These are phyloP conservation scores for Serendipita sp. DNA, from an alignment of 768 basidiomycete genomes.

Conservation along the genomic window DNA sequence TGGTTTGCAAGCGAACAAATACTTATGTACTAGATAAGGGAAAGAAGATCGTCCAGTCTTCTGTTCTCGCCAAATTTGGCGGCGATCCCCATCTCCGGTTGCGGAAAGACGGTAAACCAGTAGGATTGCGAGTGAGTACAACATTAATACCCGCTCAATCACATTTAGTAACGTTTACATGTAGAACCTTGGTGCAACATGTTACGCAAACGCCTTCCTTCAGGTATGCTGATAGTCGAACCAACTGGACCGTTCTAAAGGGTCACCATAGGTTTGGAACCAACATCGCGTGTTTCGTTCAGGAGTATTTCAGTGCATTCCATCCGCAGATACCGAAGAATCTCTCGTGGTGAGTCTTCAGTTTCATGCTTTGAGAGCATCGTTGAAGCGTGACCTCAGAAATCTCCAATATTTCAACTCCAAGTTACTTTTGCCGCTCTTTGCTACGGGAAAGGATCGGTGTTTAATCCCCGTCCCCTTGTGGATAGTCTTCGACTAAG, in stretches of 20 bases:
- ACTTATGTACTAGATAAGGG: slow-evolving; percentile 28
- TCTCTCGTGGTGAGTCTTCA: slow-evolving; percentile 24
- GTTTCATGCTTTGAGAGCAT: background rate
- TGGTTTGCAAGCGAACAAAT: slow-evolving; percentile 3
- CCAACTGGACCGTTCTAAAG: background rate
- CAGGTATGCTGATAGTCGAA: slow-evolving; percentile 37
- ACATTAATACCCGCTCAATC: background rate
- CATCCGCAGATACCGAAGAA: slow-evolving; percentile 32
- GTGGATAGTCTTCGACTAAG: slow-evolving; percentile 72
- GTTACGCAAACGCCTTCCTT: slow-evolving; percentile 89
- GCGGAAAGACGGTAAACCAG: slow-evolving; percentile 41
- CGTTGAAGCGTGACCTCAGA: background rate
- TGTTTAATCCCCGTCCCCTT: slow-evolving; percentile 71
- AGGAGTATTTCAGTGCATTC: slow-evolving; percentile 66
- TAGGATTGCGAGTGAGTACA: slow-evolving; percentile 53
- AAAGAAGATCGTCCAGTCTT: slow-evolving; percentile 33
- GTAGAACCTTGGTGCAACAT: slow-evolving; percentile 91
- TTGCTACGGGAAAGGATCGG: slow-evolving; percentile 48
- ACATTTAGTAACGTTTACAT: background rate
- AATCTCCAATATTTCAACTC: slow-evolving; percentile 24
- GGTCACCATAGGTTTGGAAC: slow-evolving; percentile 66
- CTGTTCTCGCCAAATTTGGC: slow-evolving; percentile 30
- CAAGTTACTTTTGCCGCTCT: slow-evolving; percentile 55
- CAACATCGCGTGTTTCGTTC: slow-evolving; percentile 65
- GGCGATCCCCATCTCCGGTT: slow-evolving; percentile 35